Percentiles rank a stretch among this genome's conserved stretches.
phyloP scores from a whole-genome alignment of 1,284 basidiomycete species.

The Ustilago cynodontis region DNA sequence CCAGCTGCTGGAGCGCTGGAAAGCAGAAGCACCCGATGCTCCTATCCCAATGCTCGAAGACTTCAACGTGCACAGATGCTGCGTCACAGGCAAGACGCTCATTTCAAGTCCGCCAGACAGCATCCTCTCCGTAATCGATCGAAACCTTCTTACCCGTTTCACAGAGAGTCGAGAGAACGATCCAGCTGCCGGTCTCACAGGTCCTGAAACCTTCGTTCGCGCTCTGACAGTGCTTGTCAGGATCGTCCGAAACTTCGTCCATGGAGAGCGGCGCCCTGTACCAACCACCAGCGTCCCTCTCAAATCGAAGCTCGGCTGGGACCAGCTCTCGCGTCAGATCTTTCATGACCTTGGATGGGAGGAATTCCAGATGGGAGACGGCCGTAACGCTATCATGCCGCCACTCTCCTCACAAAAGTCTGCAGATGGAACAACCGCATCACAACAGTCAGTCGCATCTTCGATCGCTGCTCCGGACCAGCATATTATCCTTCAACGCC shows the following conservation, averaged over 20 bases:
- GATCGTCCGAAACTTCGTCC: conserved; percentile 48
- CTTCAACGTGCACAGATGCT: conserved; percentile 48
- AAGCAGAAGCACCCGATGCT: conserved; percentile 9
- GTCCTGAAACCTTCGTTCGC: conserved; percentile 38
- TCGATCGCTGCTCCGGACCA: neutral
- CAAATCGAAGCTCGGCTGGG: conserved; percentile 50
- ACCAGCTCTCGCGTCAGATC: conserved; percentile 34
- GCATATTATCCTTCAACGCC: conserved; percentile 16
- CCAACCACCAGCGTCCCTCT: conserved; percentile 34
- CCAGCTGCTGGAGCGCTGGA: conserved; percentile 20
- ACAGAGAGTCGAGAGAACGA: conserved; percentile 33
- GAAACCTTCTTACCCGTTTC: conserved; percentile 28
- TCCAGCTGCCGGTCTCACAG: conserved; percentile 41
- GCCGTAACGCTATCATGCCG: conserved; percentile 32
- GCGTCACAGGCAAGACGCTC: conserved; percentile 31
- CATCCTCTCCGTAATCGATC: conserved; percentile 40
- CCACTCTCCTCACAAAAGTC: neutral
- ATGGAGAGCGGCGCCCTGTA: conserved; percentile 46
- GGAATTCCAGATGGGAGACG: conserved; percentile 31
- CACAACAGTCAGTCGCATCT: neutral
- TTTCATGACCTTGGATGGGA: conserved; percentile 41
- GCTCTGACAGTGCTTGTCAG: conserved; percentile 37
- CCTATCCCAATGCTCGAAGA: conserved; percentile 30
- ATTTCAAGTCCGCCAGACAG: conserved; percentile 44
- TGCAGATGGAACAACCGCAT: neutral